Evolutionary conservation across 805 yeast genomes (phyloP), one percentile per base, ranked within the genome.

Genomic region (Yarrowia sp.): DNA sequence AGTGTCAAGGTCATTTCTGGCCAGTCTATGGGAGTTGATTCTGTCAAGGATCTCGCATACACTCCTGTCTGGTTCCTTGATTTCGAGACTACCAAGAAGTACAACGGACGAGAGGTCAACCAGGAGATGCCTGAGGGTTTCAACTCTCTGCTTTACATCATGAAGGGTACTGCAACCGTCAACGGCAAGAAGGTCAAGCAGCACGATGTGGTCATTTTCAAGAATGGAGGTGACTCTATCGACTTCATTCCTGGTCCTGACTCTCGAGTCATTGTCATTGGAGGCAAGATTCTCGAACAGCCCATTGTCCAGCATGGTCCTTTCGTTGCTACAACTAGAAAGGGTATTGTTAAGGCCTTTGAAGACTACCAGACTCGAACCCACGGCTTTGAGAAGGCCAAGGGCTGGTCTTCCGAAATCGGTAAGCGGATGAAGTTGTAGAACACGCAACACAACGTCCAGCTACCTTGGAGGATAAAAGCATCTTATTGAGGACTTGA

Each of bases 291-390:
- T 22, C 79, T 91, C 69, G 84, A 90, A 72, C 97, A 92, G 80
- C 85, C 86, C 22, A 82, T 89, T 68, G 89, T 91, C 42, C 97
- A 92, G 76, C 89, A 91, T 75, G 97, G 97, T 22, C 97, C 97
- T 12, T 93, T 92, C 75, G 97, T 92, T 19, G 95, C 90, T 71
- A 85, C 90, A 8, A 80, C 89, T 22, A 82, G 83, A 68, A 89
- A 86, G 67, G 86, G 85, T 72, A 88, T 92, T 70, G 82, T 86
- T 72, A 79, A 89, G 73, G 95, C 91, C 0, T 87, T 90, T 73
- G 74, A 79, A 77, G 92, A 90, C 76, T 93, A 89, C 76, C 94
- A 89, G 78, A 76, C 79, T 58, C 72, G 72, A n/a, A 43, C 70
- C 43, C 77, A 77, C 64, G 79, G 80, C 8, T 77, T 77, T 66